Percentiles rank a stretch among this genome's conserved stretches.
Evolutionary conservation across 2,329 filamentous ascomycete genomes (phyloP).

Genomic region (Metarhizium humberi): DNA sequence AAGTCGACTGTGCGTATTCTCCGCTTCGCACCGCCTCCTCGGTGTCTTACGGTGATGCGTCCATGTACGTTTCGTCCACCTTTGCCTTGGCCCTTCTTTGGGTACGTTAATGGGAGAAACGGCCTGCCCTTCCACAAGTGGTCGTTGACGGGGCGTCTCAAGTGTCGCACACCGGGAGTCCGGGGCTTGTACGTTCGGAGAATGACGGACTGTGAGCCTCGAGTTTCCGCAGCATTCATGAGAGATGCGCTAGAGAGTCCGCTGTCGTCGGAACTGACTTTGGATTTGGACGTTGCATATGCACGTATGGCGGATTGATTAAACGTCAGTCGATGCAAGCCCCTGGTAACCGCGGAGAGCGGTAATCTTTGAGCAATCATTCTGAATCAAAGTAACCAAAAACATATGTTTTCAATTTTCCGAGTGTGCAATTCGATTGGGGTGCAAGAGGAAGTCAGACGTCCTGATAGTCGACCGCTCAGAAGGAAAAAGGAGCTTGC

Average conservation of each 20-base stretch:
- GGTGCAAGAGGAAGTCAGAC: neutral
- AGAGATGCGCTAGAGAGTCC: conserved; percentile 12
- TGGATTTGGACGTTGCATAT: conserved; percentile 20
- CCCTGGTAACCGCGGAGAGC: conserved; percentile 18
- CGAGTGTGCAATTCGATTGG: neutral
- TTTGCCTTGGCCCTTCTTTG: conserved; percentile 86
- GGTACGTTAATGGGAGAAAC: conserved; percentile 71
- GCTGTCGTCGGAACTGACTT: conserved; percentile 9
- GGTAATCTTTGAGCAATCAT: conserved; percentile 24
- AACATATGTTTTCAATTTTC: neutral
- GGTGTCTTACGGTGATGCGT: conserved; percentile 78
- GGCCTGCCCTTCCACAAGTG: conserved; percentile 94
- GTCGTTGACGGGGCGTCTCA: conserved; percentile 87
- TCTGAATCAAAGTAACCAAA: neutral
- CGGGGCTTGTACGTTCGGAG: conserved; percentile 87
- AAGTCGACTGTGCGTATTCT: conserved; percentile 92
- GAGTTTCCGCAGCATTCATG: conserved; percentile 12
- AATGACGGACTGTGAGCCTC: conserved; percentile 28
- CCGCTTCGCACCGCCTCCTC: conserved; percentile 84
- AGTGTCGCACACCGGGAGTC: conserved; percentile 85
- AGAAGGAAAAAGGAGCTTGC: neutral
- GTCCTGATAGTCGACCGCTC: neutral
- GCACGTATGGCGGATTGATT: conserved; percentile 16
- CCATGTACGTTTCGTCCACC: conserved; percentile 88
- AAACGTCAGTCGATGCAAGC: conserved; percentile 19